Evolutionary conservation across 257 asterid genomes (phyloP), one percentile per base, ranked within the genome.

Genomic region (Verbascum thapsus): DNA sequence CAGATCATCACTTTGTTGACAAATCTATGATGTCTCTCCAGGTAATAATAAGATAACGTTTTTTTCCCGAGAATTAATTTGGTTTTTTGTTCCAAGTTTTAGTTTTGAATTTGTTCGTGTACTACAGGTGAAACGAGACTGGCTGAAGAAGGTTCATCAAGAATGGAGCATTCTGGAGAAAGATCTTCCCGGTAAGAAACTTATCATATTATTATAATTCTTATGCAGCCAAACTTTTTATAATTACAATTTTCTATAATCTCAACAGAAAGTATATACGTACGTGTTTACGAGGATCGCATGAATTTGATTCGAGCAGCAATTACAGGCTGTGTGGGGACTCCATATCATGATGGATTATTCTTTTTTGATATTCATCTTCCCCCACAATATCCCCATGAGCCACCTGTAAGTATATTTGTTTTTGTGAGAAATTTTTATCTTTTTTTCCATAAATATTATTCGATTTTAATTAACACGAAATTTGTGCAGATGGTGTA

Each of bases 301-400:
- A 84, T 88, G 76, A 87, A 86, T 51, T 72, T 94, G 76, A 81
- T 94, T 45, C 86, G 97, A 61, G 92, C 92, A 32, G 96, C 91
- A 53, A 65, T 94, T 41, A 79, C 81, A 7, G 99, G 99, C 54
- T 71, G 84, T 39, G 83, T 69, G 9, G 95, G 90, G 59, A 90
- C 99, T 64, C 99, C 99, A n/a, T 94, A 94, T 66, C 97, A 94
- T 8, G 94, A 90, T 19, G 96, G 96, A 11, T 10, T 94, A 43
- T 94, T 90, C 80, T 87, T 90, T 72, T 94, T 94, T 7, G 99
- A 94, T 69, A 82, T 94, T 48, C 75, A 66, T 74, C 87, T 94
- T 66, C 95, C 99, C 47, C 85, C 85, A 0, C 90, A 82, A 16
- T 94, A 87, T 76, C 99, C 99, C 32, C 68, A 81, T 13, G 92